A percentile compares a stretch with the other conserved stretches of the same genome.
These are phyloP conservation scores for Hygrophorus russula DNA, from an alignment of 768 basidiomycete genomes.

Conservation along the genomic window DNA sequence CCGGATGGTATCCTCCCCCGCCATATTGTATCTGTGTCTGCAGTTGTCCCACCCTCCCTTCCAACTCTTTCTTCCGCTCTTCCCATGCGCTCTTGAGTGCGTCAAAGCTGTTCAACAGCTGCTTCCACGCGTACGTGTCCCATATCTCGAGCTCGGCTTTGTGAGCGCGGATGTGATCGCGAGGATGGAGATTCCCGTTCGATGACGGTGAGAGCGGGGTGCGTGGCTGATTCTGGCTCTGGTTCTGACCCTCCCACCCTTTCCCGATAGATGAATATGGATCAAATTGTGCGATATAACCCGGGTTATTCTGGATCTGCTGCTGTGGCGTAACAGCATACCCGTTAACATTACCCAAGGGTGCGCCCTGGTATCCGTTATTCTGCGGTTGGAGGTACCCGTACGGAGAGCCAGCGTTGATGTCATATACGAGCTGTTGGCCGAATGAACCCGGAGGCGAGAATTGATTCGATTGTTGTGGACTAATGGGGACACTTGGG, in stretches of 20 bases:
- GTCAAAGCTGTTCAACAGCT: slow-evolving; percentile 51
- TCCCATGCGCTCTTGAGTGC: slow-evolving; percentile 59
- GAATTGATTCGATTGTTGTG: slow-evolving; percentile 11
- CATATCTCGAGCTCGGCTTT: slow-evolving; percentile 62
- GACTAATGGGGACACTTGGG: too few species aligned
- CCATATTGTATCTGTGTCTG: slow-evolving; percentile 33
- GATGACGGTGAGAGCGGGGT: slow-evolving; percentile 16
- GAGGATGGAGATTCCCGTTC: slow-evolving; percentile 45
- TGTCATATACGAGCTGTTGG: slow-evolving; percentile 32
- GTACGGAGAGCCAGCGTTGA: slow-evolving; percentile 14
- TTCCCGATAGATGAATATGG: slow-evolving; percentile 37
- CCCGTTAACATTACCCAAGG: slow-evolving; percentile 13
- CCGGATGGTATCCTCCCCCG: slow-evolving; percentile 26
- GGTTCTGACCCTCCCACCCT: slow-evolving; percentile 25
- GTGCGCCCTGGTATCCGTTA: not conserved
- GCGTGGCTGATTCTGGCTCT: slow-evolving; percentile 10
- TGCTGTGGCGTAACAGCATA: slow-evolving; percentile 27
- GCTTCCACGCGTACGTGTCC: slow-evolving; percentile 65
- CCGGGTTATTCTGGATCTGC: slow-evolving; percentile 34
- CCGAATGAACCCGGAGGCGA: slow-evolving; percentile 48
- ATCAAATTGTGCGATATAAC: slow-evolving; percentile 41
- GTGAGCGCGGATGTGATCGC: slow-evolving; percentile 53
- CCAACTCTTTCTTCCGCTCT: slow-evolving; percentile 43
- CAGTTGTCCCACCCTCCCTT: slow-evolving; percentile 31
- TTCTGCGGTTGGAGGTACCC: slow-evolving; percentile 15